A percentile compares a stretch with the other conserved stretches of the same genome.
phyloP scores from a whole-genome alignment of 225 moss, liverwort and hornwort genomes.

The Neckera pumila region DNA sequence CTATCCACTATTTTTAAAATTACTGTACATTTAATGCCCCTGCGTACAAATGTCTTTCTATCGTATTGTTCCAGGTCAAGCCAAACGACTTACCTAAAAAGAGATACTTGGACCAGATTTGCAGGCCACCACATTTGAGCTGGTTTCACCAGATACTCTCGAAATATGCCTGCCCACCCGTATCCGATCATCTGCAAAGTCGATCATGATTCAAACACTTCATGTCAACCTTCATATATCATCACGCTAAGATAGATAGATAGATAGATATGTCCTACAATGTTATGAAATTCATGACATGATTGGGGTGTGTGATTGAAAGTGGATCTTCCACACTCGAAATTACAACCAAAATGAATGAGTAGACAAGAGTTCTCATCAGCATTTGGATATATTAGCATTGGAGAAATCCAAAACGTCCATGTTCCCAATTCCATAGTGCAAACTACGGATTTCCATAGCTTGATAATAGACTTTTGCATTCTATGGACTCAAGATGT shows the following conservation, averaged over 20 bases:
- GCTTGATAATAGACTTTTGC: background rate
- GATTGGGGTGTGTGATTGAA: background rate
- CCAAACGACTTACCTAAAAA: conserved; percentile 27
- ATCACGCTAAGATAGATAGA: background rate
- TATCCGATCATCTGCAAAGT: conserved; percentile 55
- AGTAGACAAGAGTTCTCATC: background rate
- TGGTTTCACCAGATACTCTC: conserved; percentile 54
- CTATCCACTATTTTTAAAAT: background rate
- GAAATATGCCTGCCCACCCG: conserved; percentile 61
- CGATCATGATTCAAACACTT: background rate
- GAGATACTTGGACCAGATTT: conserved; percentile 61
- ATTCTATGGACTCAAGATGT: background rate
- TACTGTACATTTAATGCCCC: background rate
- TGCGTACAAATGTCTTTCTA: background rate
- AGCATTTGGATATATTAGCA: background rate
- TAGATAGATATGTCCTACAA: background rate
- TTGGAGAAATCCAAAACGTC: background rate
- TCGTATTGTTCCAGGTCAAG: background rate
- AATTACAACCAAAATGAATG: background rate
- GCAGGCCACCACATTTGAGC: conserved; percentile 70
- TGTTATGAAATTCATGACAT: background rate
- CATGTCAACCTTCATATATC: background rate
- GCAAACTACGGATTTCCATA: background rate
- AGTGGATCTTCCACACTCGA: background rate
- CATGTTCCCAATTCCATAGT: background rate